Percentiles rank a stretch among this genome's conserved stretches.
Conservation (phyloP, 176 grass and related monocot genomes). For the Eragrostis nindensis region DNA sequence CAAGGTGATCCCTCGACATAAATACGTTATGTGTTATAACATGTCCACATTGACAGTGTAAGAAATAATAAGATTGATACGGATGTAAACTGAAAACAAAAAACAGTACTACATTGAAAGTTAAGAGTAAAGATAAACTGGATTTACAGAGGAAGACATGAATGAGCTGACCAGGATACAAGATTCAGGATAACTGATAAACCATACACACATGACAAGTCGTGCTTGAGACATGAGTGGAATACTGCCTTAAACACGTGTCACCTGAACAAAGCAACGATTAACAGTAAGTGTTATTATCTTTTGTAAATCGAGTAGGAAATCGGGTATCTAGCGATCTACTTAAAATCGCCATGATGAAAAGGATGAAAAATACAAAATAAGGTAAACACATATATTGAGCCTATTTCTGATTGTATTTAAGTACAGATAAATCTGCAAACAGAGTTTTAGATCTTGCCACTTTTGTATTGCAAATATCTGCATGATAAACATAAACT, state of each 20-base stretch:
- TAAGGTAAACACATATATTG: background rate
- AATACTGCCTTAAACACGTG: background rate
- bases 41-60: too few relatives aligned
- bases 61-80: too few relatives aligned
- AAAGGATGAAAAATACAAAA: too few relatives aligned
- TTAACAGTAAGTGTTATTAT: background rate
- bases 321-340: too few relatives aligned
- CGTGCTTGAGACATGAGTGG: background rate
- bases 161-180: too few relatives aligned
- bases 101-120: background rate
- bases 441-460: background rate
- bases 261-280: background rate
- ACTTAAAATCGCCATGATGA: too few relatives aligned
- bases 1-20: too few relatives aligned
- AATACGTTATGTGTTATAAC: too few relatives aligned
- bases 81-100: too few relatives aligned
- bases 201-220: background rate
- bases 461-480: background rate
- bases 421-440: background rate
- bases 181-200: background rate
- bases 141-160: background rate
- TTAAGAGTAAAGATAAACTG: background rate
- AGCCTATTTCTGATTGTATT: background rate
- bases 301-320: too few relatives aligned
- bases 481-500: too few relatives aligned